These are phyloP conservation scores for Pseudonectria buxi DNA, from an alignment of 2,329 filamentous ascomycete genomes.

Conservation along the genomic window DNA sequence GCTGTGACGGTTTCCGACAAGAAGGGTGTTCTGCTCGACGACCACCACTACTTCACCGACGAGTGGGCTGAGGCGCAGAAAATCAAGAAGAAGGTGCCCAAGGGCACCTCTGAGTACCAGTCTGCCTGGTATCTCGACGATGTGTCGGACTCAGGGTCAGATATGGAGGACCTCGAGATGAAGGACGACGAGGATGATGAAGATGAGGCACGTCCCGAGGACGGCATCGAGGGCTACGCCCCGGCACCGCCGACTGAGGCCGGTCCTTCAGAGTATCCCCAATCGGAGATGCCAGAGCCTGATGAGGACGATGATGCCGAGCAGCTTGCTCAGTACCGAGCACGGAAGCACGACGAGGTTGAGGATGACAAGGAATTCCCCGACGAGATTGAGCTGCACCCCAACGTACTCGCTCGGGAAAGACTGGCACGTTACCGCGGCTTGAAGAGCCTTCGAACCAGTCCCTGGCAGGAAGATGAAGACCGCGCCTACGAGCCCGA, in stretches of 20 bases:
- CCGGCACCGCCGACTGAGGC: constrained; percentile 66
- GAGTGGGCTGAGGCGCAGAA: constrained; percentile 45
- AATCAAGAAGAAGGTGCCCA: constrained; percentile 69
- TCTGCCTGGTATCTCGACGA: constrained; percentile 86
- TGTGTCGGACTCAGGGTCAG: constrained; percentile 77
- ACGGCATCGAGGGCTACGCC: constrained; percentile 68
- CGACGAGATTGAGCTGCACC: constrained; percentile 91
- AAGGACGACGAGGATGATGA: constrained; percentile 54
- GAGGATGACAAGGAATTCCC: constrained; percentile 93
- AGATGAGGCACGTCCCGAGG: constrained; percentile 63
- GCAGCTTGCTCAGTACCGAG: constrained; percentile 75
- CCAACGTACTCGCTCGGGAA: constrained; percentile 78
- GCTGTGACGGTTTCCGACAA: constrained; percentile 39
- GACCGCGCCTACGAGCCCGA: constrained; percentile 82
- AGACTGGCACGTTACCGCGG: constrained; percentile 81
- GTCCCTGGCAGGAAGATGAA: constrained; percentile 82
- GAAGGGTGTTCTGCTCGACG: constrained; percentile 88
- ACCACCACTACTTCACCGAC: constrained; percentile 97
- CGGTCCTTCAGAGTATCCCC: constrained; percentile 81
- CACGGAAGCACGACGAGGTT: constrained; percentile 69
- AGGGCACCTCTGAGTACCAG: constrained; percentile 90
- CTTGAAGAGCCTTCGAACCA: constrained; percentile 83
- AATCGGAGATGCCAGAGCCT: constrained; percentile 84
- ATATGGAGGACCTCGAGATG: constrained; percentile 63
- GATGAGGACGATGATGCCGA: constrained; percentile 74